These are phyloP conservation scores for Penicillium ochrochloron DNA, from an alignment of 495 filamentous ascomycete genomes.

Conservation along the genomic window DNA sequence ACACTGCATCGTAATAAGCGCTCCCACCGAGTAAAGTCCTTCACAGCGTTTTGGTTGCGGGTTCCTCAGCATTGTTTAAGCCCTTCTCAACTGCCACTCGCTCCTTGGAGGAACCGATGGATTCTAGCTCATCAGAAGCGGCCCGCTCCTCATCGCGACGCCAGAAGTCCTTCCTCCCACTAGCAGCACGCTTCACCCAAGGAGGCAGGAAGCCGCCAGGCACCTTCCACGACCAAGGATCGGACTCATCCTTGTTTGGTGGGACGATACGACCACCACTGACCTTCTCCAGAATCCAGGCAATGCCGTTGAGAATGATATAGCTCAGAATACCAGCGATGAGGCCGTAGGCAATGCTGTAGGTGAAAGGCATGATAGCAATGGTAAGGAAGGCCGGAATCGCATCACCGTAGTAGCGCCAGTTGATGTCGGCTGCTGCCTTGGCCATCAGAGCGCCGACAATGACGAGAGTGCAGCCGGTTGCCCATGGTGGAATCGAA, in stretches of 20 bases:
- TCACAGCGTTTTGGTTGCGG: constrained; percentile 4
- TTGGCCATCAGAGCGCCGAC: constrained; percentile 82
- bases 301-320: constrained; percentile 65
- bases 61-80: background rate
- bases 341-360: constrained; percentile 78
- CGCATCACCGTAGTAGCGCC: constrained; percentile 77
- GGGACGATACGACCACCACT: constrained; percentile 73
- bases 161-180: constrained; percentile 75
- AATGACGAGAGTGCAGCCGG: constrained; percentile 78
- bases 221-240: constrained; percentile 72
- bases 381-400: constrained; percentile 82
- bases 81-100: constrained; percentile 24
- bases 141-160: constrained; percentile 42
- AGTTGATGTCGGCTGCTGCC: constrained; percentile 78
- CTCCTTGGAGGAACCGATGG: constrained; percentile 25
- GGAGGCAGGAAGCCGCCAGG: constrained; percentile 70
- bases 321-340: constrained; percentile 80
- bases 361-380: constrained; percentile 84
- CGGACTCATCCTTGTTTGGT: constrained; percentile 71
- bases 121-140: constrained; percentile 16
- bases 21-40: background rate
- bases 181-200: constrained; percentile 63
- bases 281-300: constrained; percentile 65
- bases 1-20: background rate
- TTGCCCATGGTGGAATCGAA: constrained; percentile 83